These are phyloP conservation scores for Chlamydomonas incerta DNA, from an alignment of 139 green algal genomes.

Conservation along the genomic window DNA sequence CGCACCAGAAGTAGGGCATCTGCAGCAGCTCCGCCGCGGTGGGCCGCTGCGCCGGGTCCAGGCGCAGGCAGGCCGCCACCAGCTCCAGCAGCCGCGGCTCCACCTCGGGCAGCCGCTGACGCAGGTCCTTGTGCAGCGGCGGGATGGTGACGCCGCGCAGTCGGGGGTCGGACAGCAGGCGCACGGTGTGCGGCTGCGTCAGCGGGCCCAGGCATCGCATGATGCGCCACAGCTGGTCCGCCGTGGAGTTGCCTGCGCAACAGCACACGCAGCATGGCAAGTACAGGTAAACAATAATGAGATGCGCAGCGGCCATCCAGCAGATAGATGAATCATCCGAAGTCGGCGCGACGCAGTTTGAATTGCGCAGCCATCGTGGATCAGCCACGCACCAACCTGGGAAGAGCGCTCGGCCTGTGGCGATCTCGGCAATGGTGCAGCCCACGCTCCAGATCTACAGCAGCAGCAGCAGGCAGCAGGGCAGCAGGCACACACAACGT, in stretches of 20 bases:
- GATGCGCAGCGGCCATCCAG: neutral
- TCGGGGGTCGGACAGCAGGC: conserved; percentile 19
- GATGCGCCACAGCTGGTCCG: conserved; percentile 81
- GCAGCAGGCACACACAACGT: too few relatives aligned
- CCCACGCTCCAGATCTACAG: neutral
- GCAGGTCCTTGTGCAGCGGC: neutral
- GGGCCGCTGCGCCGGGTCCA: conserved; percentile 65
- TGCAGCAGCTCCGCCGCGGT: conserved; percentile 67
- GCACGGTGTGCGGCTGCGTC: conserved; percentile 39
- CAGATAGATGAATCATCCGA: too few relatives aligned
- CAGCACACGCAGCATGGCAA: neutral
- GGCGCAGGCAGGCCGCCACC: conserved; percentile 65
- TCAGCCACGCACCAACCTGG: neutral
- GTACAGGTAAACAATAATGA: neutral
- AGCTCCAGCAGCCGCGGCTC: conserved; percentile 2
- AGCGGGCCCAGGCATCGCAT: conserved; percentile 64
- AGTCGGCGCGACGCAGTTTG: too few relatives aligned
- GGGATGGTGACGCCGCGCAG: neutral
- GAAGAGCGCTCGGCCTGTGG: neutral
- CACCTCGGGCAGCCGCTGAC: neutral
- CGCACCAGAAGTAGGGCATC: conserved; percentile 74
- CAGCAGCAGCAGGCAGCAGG: too few relatives aligned
- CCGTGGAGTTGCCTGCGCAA: conserved; percentile 46
- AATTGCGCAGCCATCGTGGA: neutral
- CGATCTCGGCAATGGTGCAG: neutral